A percentile compares a stretch with the other conserved stretches of the same genome.
These are phyloP conservation scores for Martensiomyces pterosporus DNA, from an alignment of 192 early-diverging fungal genomes.

Conservation along the genomic window DNA sequence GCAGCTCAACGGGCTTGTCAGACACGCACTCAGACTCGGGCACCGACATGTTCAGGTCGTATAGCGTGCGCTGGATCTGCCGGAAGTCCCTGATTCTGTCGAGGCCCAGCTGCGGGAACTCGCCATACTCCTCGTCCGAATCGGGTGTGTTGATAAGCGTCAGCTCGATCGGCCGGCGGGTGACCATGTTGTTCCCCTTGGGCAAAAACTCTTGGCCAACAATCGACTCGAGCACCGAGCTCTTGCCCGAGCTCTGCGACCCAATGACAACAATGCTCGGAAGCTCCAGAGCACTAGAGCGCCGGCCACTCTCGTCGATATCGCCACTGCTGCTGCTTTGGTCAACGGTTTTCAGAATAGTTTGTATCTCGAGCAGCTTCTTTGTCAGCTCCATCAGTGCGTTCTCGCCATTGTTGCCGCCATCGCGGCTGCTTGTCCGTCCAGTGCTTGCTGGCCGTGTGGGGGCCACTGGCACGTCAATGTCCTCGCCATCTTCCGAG, in stretches of 20 bases:
- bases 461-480: neutral
- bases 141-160: conserved; percentile 80
- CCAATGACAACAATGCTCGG: conserved; percentile 89
- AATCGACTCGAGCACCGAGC: conserved; percentile 82
- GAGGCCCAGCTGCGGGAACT: conserved; percentile 78
- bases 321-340: neutral
- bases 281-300: conserved; percentile 69
- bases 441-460: neutral
- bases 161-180: conserved; percentile 77
- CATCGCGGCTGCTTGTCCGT: neutral
- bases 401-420: conserved; percentile 26
- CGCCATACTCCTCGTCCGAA: conserved; percentile 72
- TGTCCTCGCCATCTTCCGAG: conserved; percentile 5
- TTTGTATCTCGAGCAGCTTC: conserved; percentile 92
- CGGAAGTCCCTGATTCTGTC: conserved; percentile 87
- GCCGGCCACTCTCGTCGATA: conserved; percentile 10
- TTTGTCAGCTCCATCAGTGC: conserved; percentile 69
- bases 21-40: conserved; percentile 89
- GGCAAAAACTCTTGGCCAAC: conserved; percentile 83
- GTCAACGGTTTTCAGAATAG: conserved; percentile 84
- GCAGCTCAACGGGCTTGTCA: conserved; percentile 75
- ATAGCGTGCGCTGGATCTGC: conserved; percentile 88
- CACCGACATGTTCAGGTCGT: conserved; percentile 93
- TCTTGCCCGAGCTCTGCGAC: conserved; percentile 82
- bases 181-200: conserved; percentile 84